Conservation (phyloP, 2,329 filamentous ascomycete genomes). For the Simplicillium sp. region DNA sequence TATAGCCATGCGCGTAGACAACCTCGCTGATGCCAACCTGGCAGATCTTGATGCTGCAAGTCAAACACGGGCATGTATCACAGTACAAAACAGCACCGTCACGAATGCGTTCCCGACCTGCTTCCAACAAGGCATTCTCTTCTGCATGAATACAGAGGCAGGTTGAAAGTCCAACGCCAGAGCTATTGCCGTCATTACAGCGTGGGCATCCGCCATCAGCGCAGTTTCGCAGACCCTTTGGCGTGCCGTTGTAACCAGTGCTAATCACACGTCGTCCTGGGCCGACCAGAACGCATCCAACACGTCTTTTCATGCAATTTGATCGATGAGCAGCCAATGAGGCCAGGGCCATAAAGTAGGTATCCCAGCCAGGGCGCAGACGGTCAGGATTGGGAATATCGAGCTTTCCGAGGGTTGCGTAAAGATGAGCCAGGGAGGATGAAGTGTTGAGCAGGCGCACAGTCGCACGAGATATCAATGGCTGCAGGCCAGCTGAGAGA, state of each 20-base stretch:
- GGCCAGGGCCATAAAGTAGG: constrained; percentile 97
- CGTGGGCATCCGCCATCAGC: constrained; percentile 82
- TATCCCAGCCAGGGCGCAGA: constrained; percentile 85
- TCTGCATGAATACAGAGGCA: constrained; percentile 97
- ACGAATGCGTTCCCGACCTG: constrained; percentile 80
- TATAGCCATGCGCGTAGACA: constrained; percentile 87
- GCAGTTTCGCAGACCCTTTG: constrained; percentile 79
- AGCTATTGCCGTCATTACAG: constrained; percentile 67
- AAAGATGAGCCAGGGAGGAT: constrained; percentile 59
- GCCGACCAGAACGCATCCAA: constrained; percentile 83
- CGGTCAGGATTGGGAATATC: constrained; percentile 71
- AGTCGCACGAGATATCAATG: constrained; percentile 72
- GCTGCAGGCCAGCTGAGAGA: constrained; percentile 53
- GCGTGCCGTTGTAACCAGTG: constrained; percentile 98
- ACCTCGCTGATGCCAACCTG: constrained; percentile 95
- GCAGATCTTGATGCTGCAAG: constrained; percentile 96
- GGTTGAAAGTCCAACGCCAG: constrained; percentile 67
- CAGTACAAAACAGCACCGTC: constrained; percentile 82
- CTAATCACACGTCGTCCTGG: constrained; percentile 78
- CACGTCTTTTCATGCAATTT: constrained; percentile 97
- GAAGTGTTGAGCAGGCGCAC: constrained; percentile 83
- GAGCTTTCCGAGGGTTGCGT: constrained; percentile 61
- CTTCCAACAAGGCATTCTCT: constrained; percentile 93
- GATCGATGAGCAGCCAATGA: constrained; percentile 80
- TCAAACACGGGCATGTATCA: constrained; percentile 93